Evolutionary conservation across 78 protist species (phyloP).

Genomic region (Dictyostelium purpureum): DNA sequence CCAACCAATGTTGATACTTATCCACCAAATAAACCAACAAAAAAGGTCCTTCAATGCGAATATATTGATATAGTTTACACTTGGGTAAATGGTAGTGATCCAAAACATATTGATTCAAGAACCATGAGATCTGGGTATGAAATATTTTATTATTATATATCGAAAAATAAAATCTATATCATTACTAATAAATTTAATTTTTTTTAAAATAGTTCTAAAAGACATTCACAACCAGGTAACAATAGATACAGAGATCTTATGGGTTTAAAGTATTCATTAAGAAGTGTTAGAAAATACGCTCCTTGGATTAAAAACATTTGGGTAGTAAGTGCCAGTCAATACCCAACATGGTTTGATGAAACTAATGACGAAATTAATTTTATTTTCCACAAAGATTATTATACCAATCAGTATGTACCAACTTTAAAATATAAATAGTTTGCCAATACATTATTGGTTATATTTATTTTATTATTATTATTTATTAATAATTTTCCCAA

Average conservation of each 20-base stretch:
- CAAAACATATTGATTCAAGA: conserved; percentile 9
- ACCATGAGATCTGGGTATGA: conserved; percentile 20
- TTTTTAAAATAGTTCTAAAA: neutral
- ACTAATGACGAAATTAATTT: conserved; percentile 12
- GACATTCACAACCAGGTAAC: conserved; percentile 40
- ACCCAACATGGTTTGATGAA: conserved; percentile 65
- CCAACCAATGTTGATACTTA: neutral
- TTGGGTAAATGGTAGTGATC: conserved; percentile 41
- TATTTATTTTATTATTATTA: neutral
- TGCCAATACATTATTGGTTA: neutral
- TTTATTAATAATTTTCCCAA: neutral
- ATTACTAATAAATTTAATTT: too few relatives aligned
- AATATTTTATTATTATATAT: too few relatives aligned
- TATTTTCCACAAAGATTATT: conserved; percentile 54
- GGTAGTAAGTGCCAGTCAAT: conserved; percentile 45
- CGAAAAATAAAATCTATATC: too few relatives aligned
- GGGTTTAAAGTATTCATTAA: conserved; percentile 58
- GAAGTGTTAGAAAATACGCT: conserved; percentile 46
- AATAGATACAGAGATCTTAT: conserved; percentile 65
- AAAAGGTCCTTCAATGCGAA: neutral
- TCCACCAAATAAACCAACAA: neutral
- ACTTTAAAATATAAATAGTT: neutral
- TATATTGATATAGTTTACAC: conserved; percentile 36
- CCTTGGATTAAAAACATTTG: conserved; percentile 59
- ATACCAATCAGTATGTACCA: neutral